These are phyloP conservation scores for Arachnopeziza araneosa DNA, from an alignment of 2,329 filamentous ascomycete genomes.

Conservation along the genomic window DNA sequence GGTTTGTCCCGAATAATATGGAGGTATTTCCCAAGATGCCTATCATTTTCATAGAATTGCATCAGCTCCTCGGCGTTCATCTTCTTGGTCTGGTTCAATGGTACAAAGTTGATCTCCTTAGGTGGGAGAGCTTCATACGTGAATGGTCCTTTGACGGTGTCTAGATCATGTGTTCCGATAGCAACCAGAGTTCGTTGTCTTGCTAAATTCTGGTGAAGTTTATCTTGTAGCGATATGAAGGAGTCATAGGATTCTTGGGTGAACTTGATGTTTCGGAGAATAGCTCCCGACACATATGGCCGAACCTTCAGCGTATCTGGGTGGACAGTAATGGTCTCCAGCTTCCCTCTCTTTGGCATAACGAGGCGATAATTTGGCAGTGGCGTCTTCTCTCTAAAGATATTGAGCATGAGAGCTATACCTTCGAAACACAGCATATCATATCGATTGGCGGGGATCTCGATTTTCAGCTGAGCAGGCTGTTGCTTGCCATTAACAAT, in stretches of 20 bases:
- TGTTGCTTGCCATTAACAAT: constrained; percentile 75
- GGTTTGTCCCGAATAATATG: constrained; percentile 92
- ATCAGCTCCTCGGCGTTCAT: constrained; percentile 88
- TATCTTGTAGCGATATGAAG: constrained; percentile 97
- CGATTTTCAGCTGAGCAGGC: constrained; percentile 91
- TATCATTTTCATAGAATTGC: constrained; percentile 92
- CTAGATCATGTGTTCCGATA: constrained; percentile 94
- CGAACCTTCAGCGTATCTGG: constrained; percentile 72
- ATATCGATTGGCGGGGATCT: constrained; percentile 92
- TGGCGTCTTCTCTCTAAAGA: constrained; percentile 74
- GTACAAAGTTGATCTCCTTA: constrained; percentile 85
- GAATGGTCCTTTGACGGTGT: constrained; percentile 91
- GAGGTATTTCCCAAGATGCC: constrained; percentile 81
- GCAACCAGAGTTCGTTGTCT: constrained; percentile 90
- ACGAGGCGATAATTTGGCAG: constrained; percentile 77
- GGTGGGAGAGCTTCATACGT: constrained; percentile 90
- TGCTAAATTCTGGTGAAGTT: constrained; percentile 93
- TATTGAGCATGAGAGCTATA: constrained; percentile 90
- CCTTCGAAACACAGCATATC: constrained; percentile 97
- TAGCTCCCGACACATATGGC: constrained; percentile 82
- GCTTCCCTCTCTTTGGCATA: constrained; percentile 64
- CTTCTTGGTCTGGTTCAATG: constrained; percentile 84
- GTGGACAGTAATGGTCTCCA: constrained; percentile 76
- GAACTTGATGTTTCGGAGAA: constrained; percentile 87
- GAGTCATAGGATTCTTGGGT: constrained; percentile 88